These are phyloP conservation scores for Allantophomopsis cytisporea DNA, from an alignment of 2,329 filamentous ascomycete species.

Conservation along the genomic window DNA sequence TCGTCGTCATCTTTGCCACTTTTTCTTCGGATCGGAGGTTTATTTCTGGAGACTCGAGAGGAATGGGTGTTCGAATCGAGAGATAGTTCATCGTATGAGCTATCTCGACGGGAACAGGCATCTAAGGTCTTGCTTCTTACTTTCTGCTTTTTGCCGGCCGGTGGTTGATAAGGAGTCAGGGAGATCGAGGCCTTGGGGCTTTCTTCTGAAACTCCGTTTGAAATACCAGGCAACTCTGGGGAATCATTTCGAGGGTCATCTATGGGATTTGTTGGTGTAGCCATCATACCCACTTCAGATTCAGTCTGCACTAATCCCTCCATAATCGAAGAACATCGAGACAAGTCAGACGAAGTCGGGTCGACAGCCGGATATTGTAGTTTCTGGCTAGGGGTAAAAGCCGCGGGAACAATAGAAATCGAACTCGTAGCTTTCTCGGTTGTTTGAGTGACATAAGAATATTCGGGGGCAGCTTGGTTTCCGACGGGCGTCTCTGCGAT, in stretches of 20 bases:
- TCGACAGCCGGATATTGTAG: background rate
- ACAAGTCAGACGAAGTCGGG: background rate
- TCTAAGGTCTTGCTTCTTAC: background rate
- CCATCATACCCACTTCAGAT: background rate
- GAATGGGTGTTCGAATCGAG: background rate
- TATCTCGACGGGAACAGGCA: background rate
- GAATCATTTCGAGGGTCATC: slow-evolving; percentile 1
- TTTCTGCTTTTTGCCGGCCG: slow-evolving; percentile 1
- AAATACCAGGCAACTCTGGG: slow-evolving; percentile 1
- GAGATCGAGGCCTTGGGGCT: too few relatives aligned
- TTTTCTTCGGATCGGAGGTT: background rate
- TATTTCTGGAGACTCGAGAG: background rate
- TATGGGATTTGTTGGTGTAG: slow-evolving; percentile 1
- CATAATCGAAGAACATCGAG: slow-evolving; percentile 1
- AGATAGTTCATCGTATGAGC: slow-evolving; percentile 2
- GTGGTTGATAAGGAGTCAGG: background rate
- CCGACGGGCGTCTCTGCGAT: background rate
- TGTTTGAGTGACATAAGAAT: background rate
- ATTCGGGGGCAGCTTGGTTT: background rate
- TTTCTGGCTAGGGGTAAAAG: slow-evolving; percentile 2
- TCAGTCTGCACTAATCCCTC: background rate
- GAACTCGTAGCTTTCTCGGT: background rate
- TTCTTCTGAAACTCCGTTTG: background rate
- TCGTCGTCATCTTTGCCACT: background rate
- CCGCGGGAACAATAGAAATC: background rate